Evolutionary conservation across 495 filamentous ascomycete species (phyloP).

Genomic region (Neurospora sublineolata): DNA sequence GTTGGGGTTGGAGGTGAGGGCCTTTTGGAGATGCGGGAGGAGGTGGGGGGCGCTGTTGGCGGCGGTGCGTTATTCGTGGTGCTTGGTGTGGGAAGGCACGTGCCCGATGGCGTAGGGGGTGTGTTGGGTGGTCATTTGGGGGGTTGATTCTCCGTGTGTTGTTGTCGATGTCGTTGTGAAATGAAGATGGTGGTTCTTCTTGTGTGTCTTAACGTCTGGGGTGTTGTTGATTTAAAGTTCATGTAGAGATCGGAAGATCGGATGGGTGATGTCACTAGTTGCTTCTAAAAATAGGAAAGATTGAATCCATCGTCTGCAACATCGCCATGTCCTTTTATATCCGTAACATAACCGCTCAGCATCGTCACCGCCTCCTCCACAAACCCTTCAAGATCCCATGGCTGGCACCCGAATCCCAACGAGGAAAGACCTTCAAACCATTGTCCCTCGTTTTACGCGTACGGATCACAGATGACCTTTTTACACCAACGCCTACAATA

Average conservation of each 20-base stretch:
- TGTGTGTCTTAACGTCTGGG: neutral
- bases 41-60: conserved; percentile 25
- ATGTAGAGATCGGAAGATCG: neutral
- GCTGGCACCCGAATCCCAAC: neutral
- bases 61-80: conserved; percentile 24
- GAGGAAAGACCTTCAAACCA: neutral
- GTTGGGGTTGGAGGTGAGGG: conserved; percentile 11
- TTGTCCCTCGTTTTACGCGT: neutral
- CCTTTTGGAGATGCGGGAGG: conserved; percentile 22
- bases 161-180: neutral
- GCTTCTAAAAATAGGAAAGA: neutral
- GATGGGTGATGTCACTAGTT: neutral
- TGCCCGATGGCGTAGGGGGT: conserved; percentile 1
- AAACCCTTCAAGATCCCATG: neutral
- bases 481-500: too few relatives aligned
- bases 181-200: neutral
- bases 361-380: neutral
- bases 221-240: neutral
- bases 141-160: neutral
- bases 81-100: conserved; percentile 13
- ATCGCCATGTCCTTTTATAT: neutral
- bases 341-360: neutral
- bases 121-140: neutral
- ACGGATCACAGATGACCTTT: too few relatives aligned
- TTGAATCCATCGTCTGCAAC: neutral